Conservation (phyloP, 352 stramenopile species). For the Pythium plurisporium region DNA sequence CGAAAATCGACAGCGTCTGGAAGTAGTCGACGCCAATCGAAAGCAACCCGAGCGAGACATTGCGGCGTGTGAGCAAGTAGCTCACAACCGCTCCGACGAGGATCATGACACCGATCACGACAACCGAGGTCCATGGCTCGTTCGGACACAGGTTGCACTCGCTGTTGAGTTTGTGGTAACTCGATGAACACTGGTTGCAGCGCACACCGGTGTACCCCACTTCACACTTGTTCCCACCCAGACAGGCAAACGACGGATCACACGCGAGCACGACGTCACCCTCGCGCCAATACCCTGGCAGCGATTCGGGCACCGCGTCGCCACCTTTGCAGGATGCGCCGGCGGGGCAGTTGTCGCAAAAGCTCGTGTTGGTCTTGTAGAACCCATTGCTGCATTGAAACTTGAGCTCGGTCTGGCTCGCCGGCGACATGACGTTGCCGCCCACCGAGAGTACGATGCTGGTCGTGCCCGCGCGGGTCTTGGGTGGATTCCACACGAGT, state of each 20-base stretch:
- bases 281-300: constrained; percentile 54
- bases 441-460: constrained; percentile 55
- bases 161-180: constrained; percentile 60
- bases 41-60: constrained; percentile 65
- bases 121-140: constrained; percentile 50
- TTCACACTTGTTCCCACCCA: constrained; percentile 46
- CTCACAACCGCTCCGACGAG: constrained; percentile 42
- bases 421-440: constrained; percentile 51
- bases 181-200: constrained; percentile 40
- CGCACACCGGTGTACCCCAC: constrained; percentile 38
- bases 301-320: constrained; percentile 38
- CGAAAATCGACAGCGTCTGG: constrained; percentile 83
- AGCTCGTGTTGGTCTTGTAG: constrained; percentile 37
- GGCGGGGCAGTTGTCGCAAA: constrained; percentile 48
- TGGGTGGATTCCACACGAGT: constrained; percentile 54
- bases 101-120: constrained; percentile 48
- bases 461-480: constrained; percentile 45
- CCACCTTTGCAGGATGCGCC: constrained; percentile 47
- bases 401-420: constrained; percentile 54
- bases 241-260: constrained; percentile 50
- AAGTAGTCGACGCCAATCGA: constrained; percentile 86
- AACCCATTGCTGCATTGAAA: constrained; percentile 61
- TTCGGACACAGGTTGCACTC: constrained; percentile 53
- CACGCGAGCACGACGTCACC: constrained; percentile 46
- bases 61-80: constrained; percentile 51